phyloP scores from a whole-genome alignment of 208 protist genomes.

The Phytomonas serpens region DNA sequence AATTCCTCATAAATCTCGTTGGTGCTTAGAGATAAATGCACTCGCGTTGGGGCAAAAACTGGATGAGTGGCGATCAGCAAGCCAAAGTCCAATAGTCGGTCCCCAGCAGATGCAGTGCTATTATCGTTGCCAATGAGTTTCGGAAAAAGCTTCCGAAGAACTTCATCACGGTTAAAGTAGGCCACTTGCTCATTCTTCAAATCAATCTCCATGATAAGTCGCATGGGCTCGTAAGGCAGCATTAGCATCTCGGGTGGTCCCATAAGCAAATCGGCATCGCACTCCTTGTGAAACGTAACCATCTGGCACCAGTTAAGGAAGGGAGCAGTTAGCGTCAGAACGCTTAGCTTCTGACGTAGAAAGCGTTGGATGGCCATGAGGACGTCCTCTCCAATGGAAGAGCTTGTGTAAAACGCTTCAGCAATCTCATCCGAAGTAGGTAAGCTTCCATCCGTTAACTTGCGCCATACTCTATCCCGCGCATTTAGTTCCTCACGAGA shows the following conservation, averaged over 20 bases:
- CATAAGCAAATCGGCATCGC: constrained; percentile 58
- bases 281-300: constrained; percentile 71
- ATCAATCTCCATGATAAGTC: constrained; percentile 70
- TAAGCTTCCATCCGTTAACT: constrained; percentile 41
- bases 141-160: constrained; percentile 61
- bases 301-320: constrained; percentile 87
- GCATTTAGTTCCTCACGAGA: constrained; percentile 39
- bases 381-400: constrained; percentile 66
- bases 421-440: constrained; percentile 34
- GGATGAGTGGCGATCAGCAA: constrained; percentile 66
- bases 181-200: constrained; percentile 34
- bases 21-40: constrained; percentile 29
- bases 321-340: constrained; percentile 64
- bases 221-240: constrained; percentile 63
- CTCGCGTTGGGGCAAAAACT: constrained; percentile 56
- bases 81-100: constrained; percentile 71
- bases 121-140: constrained; percentile 36
- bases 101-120: constrained; percentile 41
- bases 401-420: constrained; percentile 60
- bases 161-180: constrained; percentile 61
- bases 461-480: constrained; percentile 57
- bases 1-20: constrained; percentile 68
- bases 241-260: constrained; percentile 77
- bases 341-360: constrained; percentile 51
- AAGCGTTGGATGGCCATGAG: constrained; percentile 70